These are phyloP conservation scores for Claviceps capensis DNA, from an alignment of 2,329 filamentous ascomycete genomes.

Conservation along the genomic window DNA sequence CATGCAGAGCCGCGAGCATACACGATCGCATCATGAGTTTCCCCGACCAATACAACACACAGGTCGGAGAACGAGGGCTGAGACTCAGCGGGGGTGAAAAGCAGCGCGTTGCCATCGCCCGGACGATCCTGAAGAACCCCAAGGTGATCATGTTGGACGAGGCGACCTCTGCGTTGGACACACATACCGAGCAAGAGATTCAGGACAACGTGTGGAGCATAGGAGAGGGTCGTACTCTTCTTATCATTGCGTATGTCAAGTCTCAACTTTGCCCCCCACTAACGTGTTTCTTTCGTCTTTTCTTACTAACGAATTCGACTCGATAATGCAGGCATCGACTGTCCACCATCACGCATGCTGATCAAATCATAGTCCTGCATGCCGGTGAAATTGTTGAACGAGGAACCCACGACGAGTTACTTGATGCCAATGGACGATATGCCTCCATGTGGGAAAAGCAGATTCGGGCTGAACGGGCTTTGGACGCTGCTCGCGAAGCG, in stretches of 20 bases:
- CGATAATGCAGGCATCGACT: slow-evolving; percentile 50
- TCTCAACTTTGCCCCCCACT: too few relatives aligned
- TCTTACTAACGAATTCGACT: slow-evolving; percentile 9
- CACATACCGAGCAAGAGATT: slow-evolving; percentile 86
- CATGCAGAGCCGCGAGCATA: slow-evolving; percentile 77
- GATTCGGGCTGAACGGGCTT: slow-evolving; percentile 59
- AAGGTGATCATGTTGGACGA: slow-evolving; percentile 88
- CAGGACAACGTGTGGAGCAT: slow-evolving; percentile 74
- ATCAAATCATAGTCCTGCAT: slow-evolving; percentile 70
- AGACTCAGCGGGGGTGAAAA: slow-evolving; percentile 84
- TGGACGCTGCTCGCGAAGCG: slow-evolving; percentile 22
- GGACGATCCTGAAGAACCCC: slow-evolving; percentile 84
- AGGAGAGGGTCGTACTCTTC: slow-evolving; percentile 73
- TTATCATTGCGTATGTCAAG: slow-evolving; percentile 73
- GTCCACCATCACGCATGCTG: slow-evolving; percentile 73
- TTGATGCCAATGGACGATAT: slow-evolving; percentile 59
- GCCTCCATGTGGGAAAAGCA: slow-evolving; percentile 84
- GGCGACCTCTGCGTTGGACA: slow-evolving; percentile 81
- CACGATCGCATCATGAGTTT: slow-evolving; percentile 86
- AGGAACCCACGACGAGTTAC: slow-evolving; percentile 65
- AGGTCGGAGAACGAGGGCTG: slow-evolving; percentile 80
- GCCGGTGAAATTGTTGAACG: slow-evolving; percentile 64
- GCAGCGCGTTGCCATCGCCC: slow-evolving; percentile 83
- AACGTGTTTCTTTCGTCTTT: background rate
- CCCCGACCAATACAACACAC: slow-evolving; percentile 77